Evolutionary conservation across 352 stramenopile genomes (phyloP), one percentile per base, ranked within the genome.

Genomic region (Pythium monospermum): DNA sequence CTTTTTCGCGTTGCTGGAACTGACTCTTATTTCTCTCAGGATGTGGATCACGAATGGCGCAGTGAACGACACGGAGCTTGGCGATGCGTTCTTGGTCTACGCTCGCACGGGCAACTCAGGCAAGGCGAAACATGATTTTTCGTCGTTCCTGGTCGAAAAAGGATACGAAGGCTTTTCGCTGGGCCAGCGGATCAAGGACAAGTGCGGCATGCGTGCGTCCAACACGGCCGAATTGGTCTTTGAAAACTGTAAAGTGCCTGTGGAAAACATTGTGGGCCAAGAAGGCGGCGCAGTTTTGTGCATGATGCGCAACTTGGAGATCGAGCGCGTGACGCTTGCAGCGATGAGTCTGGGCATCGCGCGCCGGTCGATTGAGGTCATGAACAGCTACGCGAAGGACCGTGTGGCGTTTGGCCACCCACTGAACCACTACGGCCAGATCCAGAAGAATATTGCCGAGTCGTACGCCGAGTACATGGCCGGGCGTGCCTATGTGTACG

Each of bases 21-120:
- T 10, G 42, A 13, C 4, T 10, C 19, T 40, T 27, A 25, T 13
- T 35, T 49, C 15, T 49, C 23, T 21, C 23, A 90, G 79, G 58
- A 99, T 99, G 96, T 99, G 97, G 97, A 99, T 99, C 71, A 99
- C 97, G 6, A 99, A 99, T 68, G 97, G 97, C 19, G 96, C 95
- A n/a, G 53, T 99, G 18, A 96, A 97, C 68, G 85, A 96, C 55
- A 80, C 72, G 3, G 87, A 96, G 15, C 85, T 98, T 22, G 97
- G 97, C 28, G 97, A 99, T 68, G 73, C 91, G 22, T 99, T 99
- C 54, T 72, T 99, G 11, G 94, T 99, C 5, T 99, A 99, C 69
- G 97, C 97, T 16, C 81, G 92, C 43, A 99, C 96, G 53, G 95
- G 91, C 41, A 84, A 75, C 52, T 76, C 75, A 21, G 80, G 78